Evolutionary conservation across 1,139 yeast species (phyloP).

Genomic region (Geotrichum macrosporum): DNA sequence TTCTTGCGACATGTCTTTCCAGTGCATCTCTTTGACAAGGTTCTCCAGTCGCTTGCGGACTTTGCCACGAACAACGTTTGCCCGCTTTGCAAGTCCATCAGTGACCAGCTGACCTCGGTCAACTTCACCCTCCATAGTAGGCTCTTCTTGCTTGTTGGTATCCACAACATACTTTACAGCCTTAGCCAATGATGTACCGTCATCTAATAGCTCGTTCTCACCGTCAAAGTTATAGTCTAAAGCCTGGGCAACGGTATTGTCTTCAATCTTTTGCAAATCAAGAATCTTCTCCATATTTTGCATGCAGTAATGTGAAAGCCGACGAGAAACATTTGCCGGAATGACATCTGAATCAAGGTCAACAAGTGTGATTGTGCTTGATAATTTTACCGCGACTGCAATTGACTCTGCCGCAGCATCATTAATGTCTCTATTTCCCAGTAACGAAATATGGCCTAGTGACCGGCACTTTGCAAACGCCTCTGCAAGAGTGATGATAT

Average conservation of each 20-base stretch:
- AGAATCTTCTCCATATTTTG: conserved; percentile 63
- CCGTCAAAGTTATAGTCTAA: conserved; percentile 40
- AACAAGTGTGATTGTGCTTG: conserved; percentile 59
- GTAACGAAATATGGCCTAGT: conserved; percentile 68
- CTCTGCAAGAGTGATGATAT: conserved; percentile 63
- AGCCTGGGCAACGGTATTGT: conserved; percentile 11
- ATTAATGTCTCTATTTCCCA: conserved; percentile 58
- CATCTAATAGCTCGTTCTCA: conserved; percentile 29
- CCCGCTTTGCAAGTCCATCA: conserved; percentile 31
- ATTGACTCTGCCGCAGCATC: conserved; percentile 61
- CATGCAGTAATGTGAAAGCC: conserved; percentile 77
- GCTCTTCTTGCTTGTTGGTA: conserved; percentile 19
- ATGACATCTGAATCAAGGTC: conserved; percentile 68
- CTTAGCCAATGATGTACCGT: conserved; percentile 32
- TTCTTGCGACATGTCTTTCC: conserved; percentile 5
- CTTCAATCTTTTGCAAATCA: conserved; percentile 19
- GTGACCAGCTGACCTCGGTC: conserved; percentile 23
- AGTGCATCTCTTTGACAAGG: conserved; percentile 22
- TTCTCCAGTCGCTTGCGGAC: conserved; percentile 32
- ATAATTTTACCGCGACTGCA: conserved; percentile 64
- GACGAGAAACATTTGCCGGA: conserved; percentile 66
- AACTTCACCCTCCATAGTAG: not conserved
- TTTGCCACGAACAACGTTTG: conserved; percentile 29
- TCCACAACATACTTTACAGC: conserved; percentile 32
- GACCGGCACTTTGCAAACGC: conserved; percentile 64